These are phyloP conservation scores for Vicia faba DNA, from an alignment of 306 rosid genomes.

Conservation along the genomic window DNA sequence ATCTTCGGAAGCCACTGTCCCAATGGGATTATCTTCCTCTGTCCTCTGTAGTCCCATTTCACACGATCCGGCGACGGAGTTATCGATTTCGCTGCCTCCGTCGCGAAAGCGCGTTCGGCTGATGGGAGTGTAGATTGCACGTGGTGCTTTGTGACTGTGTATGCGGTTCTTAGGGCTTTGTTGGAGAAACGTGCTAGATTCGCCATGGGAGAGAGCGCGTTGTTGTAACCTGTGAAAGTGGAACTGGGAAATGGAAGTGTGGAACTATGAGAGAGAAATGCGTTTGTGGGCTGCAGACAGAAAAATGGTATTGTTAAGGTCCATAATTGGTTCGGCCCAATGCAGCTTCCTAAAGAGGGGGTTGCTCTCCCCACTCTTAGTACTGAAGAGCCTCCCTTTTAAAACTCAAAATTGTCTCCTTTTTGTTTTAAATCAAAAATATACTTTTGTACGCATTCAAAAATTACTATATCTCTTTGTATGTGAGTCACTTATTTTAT, in stretches of 20 bases:
- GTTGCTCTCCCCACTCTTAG: too few species aligned
- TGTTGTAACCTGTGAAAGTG: constrained; percentile 6
- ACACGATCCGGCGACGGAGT: constrained; percentile 77
- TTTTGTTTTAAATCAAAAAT: too few species aligned
- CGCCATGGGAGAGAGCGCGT: constrained; percentile 45
- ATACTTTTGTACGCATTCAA: too few species aligned
- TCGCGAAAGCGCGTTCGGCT: constrained; percentile 51
- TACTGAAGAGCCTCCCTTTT: too few species aligned
- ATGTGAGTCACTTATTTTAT: too few species aligned
- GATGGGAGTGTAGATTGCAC: constrained; percentile 27
- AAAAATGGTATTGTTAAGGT: neutral
- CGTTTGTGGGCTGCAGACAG: constrained; percentile 9
- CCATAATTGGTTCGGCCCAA: neutral
- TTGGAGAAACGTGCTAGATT: constrained; percentile 77
- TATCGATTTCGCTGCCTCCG: constrained; percentile 58
- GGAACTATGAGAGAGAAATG: neutral
- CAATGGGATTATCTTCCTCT: constrained; percentile 82
- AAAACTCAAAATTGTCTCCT: too few species aligned
- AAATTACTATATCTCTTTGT: too few species aligned
- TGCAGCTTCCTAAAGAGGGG: too few species aligned
- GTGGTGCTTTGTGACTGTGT: constrained; percentile 35
- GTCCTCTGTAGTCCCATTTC: constrained; percentile 99
- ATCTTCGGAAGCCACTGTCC: constrained; percentile 95
- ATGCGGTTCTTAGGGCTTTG: constrained; percentile 54
- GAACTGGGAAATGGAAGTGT: neutral